A percentile compares a stretch with the other conserved stretches of the same genome.
phyloP scores from a whole-genome alignment of 495 filamentous ascomycete species.

The Penicillium subrubescens region DNA sequence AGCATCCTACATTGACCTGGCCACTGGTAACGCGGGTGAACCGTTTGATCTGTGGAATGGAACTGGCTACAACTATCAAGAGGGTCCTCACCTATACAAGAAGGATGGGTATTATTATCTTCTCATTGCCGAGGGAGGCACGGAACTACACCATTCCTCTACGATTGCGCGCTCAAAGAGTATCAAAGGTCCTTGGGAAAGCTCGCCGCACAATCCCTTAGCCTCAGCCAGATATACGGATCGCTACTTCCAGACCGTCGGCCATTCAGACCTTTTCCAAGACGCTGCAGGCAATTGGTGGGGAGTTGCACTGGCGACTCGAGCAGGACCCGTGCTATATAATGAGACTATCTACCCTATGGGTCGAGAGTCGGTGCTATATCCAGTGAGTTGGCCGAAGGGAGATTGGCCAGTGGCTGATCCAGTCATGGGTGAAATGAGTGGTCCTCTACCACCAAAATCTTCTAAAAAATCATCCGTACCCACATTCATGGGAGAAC shows the following conservation, averaged over 20 bases:
- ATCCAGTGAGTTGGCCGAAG: slow-evolving; percentile 52
- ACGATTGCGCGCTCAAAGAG: slow-evolving; percentile 55
- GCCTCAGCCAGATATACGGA: slow-evolving; percentile 20
- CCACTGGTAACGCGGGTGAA: slow-evolving; percentile 13
- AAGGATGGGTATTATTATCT: slow-evolving; percentile 60
- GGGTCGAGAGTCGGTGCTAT: slow-evolving; percentile 59
- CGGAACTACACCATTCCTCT: slow-evolving; percentile 56
- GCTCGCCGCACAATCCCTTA: slow-evolving; percentile 31
- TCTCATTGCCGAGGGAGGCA: slow-evolving; percentile 63
- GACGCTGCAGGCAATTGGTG: slow-evolving; percentile 55
- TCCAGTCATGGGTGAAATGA: slow-evolving; percentile 31
- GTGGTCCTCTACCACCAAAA: slow-evolving; percentile 14
- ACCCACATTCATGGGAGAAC: slow-evolving; percentile 14
- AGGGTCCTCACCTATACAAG: slow-evolving; percentile 64
- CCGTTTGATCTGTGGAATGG: slow-evolving; percentile 55
- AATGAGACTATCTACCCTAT: slow-evolving; percentile 50
- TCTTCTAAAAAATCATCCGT: slow-evolving; percentile 3
- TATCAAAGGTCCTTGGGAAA: slow-evolving; percentile 56
- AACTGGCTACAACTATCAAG: slow-evolving; percentile 55
- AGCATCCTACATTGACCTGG: slow-evolving; percentile 20
- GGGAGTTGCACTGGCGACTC: slow-evolving; percentile 50
- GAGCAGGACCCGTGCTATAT: slow-evolving; percentile 33
- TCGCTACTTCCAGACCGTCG: slow-evolving; percentile 29
- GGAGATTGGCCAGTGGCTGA: slow-evolving; percentile 24
- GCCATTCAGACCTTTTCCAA: slow-evolving; percentile 36